phyloP scores from a whole-genome alignment of 2,329 filamentous ascomycete genomes.

The Exserohilum turcica region DNA sequence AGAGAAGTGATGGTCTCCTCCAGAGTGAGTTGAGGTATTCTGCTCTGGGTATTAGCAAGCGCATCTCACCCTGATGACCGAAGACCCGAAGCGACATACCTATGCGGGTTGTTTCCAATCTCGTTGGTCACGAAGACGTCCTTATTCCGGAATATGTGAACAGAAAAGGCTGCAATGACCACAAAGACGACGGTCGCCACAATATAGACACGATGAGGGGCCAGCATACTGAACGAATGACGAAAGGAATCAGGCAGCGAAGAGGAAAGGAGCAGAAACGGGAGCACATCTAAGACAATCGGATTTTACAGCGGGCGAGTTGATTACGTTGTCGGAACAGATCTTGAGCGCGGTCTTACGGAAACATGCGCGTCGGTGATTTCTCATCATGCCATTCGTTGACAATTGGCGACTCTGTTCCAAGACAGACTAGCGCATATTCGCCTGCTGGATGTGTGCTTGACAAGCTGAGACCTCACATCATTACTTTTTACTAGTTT shows the following conservation, averaged over 20 bases:
- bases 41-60: conserved; percentile 1
- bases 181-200: conserved; percentile 19
- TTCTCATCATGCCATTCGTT: not conserved
- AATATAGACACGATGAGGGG: conserved; percentile 18
- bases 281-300: not conserved
- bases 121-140: not conserved
- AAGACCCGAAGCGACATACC: conserved; percentile 3
- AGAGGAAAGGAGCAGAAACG: not conserved
- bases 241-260: not conserved
- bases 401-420: not conserved
- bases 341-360: not conserved
- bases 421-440: not conserved
- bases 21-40: conserved; percentile 12
- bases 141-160: conserved; percentile 17
- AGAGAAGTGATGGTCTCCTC: conserved; percentile 21
- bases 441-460: not conserved
- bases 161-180: conserved; percentile 12
- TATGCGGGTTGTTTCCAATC: conserved; percentile 13
- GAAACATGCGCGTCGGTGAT: not conserved
- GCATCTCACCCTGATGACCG: not conserved
- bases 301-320: not conserved
- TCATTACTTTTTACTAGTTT: not conserved
- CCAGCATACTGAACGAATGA: conserved; percentile 19
- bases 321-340: not conserved
- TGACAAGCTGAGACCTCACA: not conserved